phyloP scores from a whole-genome alignment of 2,329 filamentous ascomycete species.

The Pezizomycotina sp. region DNA sequence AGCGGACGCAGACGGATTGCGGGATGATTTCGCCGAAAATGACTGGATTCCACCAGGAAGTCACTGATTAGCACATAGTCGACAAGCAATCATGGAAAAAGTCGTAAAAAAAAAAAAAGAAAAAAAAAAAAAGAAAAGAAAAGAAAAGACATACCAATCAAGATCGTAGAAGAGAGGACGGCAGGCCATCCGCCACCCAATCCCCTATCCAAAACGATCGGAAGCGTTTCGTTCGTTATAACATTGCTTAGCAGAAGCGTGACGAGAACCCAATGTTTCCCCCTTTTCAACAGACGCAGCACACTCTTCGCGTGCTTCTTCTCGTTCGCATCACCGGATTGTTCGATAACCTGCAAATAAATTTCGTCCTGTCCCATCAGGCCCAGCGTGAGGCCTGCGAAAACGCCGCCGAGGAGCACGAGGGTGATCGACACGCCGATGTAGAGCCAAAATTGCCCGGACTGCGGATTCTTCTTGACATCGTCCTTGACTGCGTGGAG shows the following conservation, averaged over 20 bases:
- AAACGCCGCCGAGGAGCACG: conserved; percentile 76
- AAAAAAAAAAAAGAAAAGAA: conserved; percentile 2
- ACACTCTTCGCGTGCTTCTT: conserved; percentile 72
- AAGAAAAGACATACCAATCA: conserved; percentile 54
- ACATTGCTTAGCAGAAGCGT: conserved; percentile 89
- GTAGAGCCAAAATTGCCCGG: conserved; percentile 62
- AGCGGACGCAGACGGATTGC: conserved; percentile 90
- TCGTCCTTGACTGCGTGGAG: conserved; percentile 9
- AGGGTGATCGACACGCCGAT: conserved; percentile 60
- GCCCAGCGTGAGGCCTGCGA: conserved; percentile 83
- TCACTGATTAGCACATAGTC: no score
- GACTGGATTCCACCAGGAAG: no score
- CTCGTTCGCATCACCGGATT: conserved; percentile 70
- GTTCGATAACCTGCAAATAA: conserved; percentile 85
- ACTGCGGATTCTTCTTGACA: conserved; percentile 33
- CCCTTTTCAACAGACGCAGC: conserved; percentile 59
- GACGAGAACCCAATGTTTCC: conserved; percentile 97
- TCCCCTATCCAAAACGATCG: conserved; percentile 85
- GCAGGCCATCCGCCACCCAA: conserved; percentile 89
- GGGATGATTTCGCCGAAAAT: conserved; percentile 96
- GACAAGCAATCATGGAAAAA: conserved; percentile 1
- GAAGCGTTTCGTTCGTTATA: conserved; percentile 91
- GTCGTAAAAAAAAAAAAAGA: no score
- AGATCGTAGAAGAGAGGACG: conserved; percentile 75
- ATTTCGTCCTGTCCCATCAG: conserved; percentile 62